Conservation (phyloP, 306 rosid species). For the Castanea sativa region DNA sequence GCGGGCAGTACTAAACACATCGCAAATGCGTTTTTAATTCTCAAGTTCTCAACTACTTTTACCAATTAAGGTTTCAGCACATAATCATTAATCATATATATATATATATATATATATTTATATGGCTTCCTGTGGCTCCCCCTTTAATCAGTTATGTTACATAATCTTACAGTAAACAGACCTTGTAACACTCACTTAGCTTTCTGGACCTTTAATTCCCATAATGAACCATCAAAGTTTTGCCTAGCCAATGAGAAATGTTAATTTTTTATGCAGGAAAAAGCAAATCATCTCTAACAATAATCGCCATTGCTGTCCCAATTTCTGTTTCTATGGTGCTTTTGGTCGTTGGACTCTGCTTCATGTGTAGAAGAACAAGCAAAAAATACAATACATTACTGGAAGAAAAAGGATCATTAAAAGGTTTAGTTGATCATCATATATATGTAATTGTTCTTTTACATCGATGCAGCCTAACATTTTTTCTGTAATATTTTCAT, state of each 20-base stretch:
- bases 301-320: constrained; percentile 37
- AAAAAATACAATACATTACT: constrained; percentile 14
- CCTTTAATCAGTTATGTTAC: too few relatives aligned
- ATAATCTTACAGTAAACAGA: too few relatives aligned
- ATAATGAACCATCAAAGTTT: too few relatives aligned
- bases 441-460: not conserved
- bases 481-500: not conserved
- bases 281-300: constrained; percentile 11
- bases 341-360: constrained; percentile 26
- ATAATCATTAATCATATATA: too few relatives aligned
- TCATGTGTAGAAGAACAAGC: constrained; percentile 37
- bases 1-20: too few relatives aligned
- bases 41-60: too few relatives aligned
- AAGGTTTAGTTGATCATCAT: not conserved
- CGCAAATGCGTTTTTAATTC: too few relatives aligned
- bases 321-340: constrained; percentile 23
- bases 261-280: constrained; percentile 28
- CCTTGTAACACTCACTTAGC: too few relatives aligned
- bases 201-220: too few relatives aligned
- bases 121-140: too few relatives aligned
- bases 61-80: too few relatives aligned
- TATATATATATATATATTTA: too few relatives aligned
- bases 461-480: not conserved
- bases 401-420: constrained; percentile 22
- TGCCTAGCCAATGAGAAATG: not conserved